Base-by-base conservation (phyloP, 208 protist species). In the Leishmania gerbilli region DNA sequence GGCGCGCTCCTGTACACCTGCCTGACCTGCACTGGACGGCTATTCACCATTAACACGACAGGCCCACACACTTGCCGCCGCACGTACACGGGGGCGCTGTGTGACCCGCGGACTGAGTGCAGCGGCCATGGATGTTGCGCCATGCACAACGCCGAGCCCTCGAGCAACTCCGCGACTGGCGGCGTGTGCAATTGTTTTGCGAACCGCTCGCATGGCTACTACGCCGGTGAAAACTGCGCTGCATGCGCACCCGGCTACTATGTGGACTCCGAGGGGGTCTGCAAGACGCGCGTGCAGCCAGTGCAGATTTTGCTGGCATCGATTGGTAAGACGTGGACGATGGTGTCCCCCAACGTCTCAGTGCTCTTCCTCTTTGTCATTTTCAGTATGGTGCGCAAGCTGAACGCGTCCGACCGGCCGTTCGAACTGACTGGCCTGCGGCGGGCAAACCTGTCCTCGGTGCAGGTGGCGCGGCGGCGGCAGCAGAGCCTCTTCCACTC, bases 341-440 rank as follows among this genome's bases (percentile, higher is more conserved):
- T 97, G 92, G 90, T 97, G 81, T 76, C 91, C 74, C 93, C 93
- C 17, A 95, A 94, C 85, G 60, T 97, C 74, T 82, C 87, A 9
- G 90, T 95, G 68, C 76, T 94, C 19, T 91, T 95, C 71, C 80
- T 95, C 49, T 93, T 95, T 68, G 90, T 92, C 56, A 79, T 97
- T 53, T 81, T 91, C 74, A 79, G 88, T 45, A 76, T 95, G 24
- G 82, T 83, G 77, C 89, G 92, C 74, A 87, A 90, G 49, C 81
- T 91, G 67, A 94, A 91, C 81, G 84, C 90, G 56, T 93, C 93
- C 5, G 93, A 95, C 84, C 76, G 78, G 17, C 80, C 84, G 49
- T 95, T 95, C 80, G 86, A 93, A 78, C 79, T 89, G 34, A 94
- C 93, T 1, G 78, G 81, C 4, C 62, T 97, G 76, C 87, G 93